phyloP scores from a whole-genome alignment of 805 yeast genomes.

The Candida pini region DNA sequence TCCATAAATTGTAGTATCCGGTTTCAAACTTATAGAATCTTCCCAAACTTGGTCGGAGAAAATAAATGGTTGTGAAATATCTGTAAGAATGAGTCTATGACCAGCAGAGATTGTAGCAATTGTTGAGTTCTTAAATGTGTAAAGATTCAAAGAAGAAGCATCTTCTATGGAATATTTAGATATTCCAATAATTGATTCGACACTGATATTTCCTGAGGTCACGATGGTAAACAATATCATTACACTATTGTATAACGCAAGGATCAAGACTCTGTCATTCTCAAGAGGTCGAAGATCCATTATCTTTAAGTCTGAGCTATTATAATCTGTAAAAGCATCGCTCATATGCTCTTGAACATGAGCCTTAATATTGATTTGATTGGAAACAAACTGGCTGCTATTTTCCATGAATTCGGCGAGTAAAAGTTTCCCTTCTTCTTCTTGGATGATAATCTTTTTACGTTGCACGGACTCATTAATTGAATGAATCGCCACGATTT shows the following conservation, averaged over 20 bases:
- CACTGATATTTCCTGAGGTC: not conserved
- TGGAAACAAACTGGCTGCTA: slow-evolving; percentile 23
- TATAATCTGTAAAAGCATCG: too few relatives aligned
- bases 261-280: slow-evolving; percentile 38
- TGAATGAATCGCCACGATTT: slow-evolving; percentile 49
- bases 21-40: slow-evolving; percentile 59
- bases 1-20: slow-evolving; percentile 51
- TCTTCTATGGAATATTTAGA: not conserved
- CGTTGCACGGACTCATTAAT: slow-evolving; percentile 39
- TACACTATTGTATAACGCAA: too few relatives aligned
- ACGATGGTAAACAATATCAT: slow-evolving; percentile 2
- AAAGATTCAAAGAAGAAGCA: slow-evolving; percentile 6
- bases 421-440: slow-evolving; percentile 38
- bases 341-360: slow-evolving; percentile 9
- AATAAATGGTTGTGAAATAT: slow-evolving; percentile 30
- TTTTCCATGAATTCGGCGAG: slow-evolving; percentile 31
- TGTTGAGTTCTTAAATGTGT: slow-evolving; percentile 19
- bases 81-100: slow-evolving; percentile 61
- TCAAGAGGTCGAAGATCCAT: slow-evolving; percentile 56
- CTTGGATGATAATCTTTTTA: slow-evolving; percentile 39
- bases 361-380: slow-evolving; percentile 22
- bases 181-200: not conserved
- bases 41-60: too few relatives aligned
- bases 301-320: slow-evolving; percentile 44
- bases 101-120: slow-evolving; percentile 52